phyloP scores from a whole-genome alignment of 2,329 filamentous ascomycete species.

The Aspergillus thermomutatus region DNA sequence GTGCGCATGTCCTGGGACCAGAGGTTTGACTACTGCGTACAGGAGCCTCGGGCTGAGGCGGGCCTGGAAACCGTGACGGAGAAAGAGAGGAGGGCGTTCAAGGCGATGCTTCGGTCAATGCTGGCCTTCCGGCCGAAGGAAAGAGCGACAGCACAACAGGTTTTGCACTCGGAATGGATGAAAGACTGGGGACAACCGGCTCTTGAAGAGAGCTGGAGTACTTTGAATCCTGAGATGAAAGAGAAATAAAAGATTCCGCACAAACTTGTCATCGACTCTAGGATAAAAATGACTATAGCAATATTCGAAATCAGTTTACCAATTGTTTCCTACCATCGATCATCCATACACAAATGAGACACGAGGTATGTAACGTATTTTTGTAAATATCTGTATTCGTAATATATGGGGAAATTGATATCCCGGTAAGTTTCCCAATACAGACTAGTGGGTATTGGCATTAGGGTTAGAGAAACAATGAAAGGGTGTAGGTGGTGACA shows the following conservation, averaged over 20 bases:
- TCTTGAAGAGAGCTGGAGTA: constrained; percentile 5
- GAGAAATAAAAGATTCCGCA: no score
- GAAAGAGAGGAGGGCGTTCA: constrained; percentile 19
- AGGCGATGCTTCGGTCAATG: constrained; percentile 23
- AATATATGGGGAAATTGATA: no score
- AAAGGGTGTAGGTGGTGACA: not conserved
- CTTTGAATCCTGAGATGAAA: not conserved
- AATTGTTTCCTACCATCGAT: no score
- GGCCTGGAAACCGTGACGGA: constrained; percentile 14
- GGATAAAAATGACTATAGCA: no score
- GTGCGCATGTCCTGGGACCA: constrained; percentile 10
- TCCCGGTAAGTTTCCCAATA: no score
- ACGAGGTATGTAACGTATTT: no score
- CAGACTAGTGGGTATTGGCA: not conserved
- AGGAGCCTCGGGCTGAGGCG: constrained; percentile 22
- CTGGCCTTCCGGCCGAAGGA: constrained; percentile 17
- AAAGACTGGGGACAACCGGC: constrained; percentile 17
- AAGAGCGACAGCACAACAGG: constrained; percentile 19
- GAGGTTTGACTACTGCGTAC: constrained; percentile 20
- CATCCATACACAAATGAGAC: no score
- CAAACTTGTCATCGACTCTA: no score
- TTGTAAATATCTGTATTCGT: no score
- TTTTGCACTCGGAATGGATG: constrained; percentile 25
- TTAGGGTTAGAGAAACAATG: not conserved
- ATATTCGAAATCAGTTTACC: no score